Conservation (phyloP, 306 rosid genomes). For the Citrullus amarus region DNA sequence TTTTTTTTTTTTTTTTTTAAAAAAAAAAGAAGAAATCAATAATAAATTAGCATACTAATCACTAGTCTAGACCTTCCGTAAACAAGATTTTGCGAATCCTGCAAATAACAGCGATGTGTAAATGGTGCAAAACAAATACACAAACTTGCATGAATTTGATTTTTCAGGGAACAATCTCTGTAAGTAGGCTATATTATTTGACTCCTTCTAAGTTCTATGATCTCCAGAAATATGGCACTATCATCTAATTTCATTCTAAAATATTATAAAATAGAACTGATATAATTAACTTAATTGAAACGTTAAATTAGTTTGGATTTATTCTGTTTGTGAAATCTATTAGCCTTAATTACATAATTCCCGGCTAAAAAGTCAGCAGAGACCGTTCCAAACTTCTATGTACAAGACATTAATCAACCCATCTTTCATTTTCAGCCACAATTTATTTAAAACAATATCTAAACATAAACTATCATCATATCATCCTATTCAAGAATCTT, state of each 20-base stretch:
- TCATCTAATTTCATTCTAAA: not conserved
- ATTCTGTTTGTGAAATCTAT: not conserved
- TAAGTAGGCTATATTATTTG: not conserved
- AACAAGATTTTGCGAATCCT: too few relatives aligned
- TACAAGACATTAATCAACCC: not conserved
- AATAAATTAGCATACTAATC: too few relatives aligned
- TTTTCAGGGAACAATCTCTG: not conserved
- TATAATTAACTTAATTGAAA: too few relatives aligned
- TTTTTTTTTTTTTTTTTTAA: too few relatives aligned
- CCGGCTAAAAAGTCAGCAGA: not conserved
- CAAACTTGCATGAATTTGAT: not conserved
- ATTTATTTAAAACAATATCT: not conserved
- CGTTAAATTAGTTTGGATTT: too few relatives aligned
- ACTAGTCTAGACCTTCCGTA: too few relatives aligned
- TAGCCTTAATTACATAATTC: not conserved
- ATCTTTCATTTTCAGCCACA: not conserved
- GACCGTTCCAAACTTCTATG: not conserved
- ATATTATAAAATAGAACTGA: not conserved
- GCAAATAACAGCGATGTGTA: too few relatives aligned
- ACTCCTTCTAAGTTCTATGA: not conserved
- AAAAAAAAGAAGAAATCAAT: too few relatives aligned
- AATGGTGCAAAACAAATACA: too few relatives aligned
- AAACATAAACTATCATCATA: not conserved
- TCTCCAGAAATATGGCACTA: not conserved
- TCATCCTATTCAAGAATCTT: too few relatives aligned